Percentiles rank a stretch among this genome's conserved stretches.
Evolutionary conservation across 192 early-diverging fungal genomes (phyloP).

Genomic region (Geranomyces variabilis): DNA sequence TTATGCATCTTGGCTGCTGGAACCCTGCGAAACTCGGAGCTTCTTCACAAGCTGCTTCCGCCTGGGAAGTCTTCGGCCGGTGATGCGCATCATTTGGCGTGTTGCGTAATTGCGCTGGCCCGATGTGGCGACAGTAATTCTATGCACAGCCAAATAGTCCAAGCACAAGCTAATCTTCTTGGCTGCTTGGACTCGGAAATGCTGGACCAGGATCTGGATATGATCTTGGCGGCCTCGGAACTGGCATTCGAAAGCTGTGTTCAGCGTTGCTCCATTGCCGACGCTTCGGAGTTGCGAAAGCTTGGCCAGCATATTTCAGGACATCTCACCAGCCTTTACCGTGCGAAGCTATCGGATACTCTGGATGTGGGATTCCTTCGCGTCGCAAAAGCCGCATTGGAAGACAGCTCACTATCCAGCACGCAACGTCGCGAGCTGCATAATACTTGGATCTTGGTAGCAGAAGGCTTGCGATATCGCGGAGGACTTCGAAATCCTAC

Average conservation of each 20-base stretch:
- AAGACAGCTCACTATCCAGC: neutral
- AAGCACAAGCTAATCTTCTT: neutral
- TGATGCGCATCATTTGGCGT: neutral
- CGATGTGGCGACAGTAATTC: neutral
- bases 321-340: neutral
- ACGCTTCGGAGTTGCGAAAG: neutral
- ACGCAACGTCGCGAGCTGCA: slow-evolving; percentile 19
- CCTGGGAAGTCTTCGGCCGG: neutral
- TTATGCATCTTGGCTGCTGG: neutral
- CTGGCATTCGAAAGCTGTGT: neutral
- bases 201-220: neutral
- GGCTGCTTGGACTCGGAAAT: neutral
- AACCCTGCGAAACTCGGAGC: neutral
- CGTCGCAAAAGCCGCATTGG: neutral
- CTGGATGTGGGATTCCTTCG: slow-evolving; percentile 6
- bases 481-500: neutral
- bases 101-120: neutral
- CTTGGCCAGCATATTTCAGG: neutral
- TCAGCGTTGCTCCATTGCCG: neutral
- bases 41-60: too few species aligned
- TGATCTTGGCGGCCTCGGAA: neutral
- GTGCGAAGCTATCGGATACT: neutral
- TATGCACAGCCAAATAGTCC: too few species aligned
- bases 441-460: slow-evolving; percentile 3
- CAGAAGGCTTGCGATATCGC: slow-evolving; percentile 9